A percentile compares a stretch with the other conserved stretches of the same genome.
Conservation (phyloP, 257 asterid species). For the Echium plantagineum region DNA sequence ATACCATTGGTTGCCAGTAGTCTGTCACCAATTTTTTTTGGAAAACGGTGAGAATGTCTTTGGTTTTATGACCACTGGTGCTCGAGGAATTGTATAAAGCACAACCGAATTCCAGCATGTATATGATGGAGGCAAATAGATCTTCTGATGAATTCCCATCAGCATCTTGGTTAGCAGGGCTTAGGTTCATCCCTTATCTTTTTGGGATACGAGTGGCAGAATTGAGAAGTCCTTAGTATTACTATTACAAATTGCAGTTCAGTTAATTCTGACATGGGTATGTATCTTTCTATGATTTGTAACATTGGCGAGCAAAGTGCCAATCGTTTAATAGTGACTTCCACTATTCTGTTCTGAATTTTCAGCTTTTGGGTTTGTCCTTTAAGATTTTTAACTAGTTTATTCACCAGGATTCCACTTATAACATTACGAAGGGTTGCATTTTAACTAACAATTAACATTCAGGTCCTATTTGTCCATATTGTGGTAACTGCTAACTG, state of each 20-base stretch:
- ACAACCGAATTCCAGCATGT: background rate
- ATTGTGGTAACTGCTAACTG: constrained; percentile 60
- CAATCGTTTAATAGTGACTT: no score
- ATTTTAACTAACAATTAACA: constrained; percentile 36
- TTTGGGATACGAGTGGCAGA: background rate
- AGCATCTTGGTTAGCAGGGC: background rate
- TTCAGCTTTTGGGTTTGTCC: background rate
- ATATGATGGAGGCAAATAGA: no score
- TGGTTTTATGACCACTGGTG: no score
- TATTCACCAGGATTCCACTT: constrained; percentile 5
- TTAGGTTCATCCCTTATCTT: background rate
- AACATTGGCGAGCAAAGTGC: background rate
- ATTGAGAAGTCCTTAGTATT: no score
- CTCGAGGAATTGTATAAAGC: background rate
- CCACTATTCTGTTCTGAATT: no score
- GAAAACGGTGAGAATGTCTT: no score
- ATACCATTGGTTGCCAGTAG: no score
- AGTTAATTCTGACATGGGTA: no score
- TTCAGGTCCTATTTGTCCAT: constrained; percentile 41
- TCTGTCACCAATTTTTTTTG: no score
- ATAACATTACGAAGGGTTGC: constrained; percentile 5
- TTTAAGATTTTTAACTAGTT: constrained; percentile 6
- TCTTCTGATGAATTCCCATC: no score
- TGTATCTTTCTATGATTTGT: background rate
- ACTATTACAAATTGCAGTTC: background rate